Base-by-base conservation (phyloP, 208 protist species). In the Acanthamoeba sp. region DNA sequence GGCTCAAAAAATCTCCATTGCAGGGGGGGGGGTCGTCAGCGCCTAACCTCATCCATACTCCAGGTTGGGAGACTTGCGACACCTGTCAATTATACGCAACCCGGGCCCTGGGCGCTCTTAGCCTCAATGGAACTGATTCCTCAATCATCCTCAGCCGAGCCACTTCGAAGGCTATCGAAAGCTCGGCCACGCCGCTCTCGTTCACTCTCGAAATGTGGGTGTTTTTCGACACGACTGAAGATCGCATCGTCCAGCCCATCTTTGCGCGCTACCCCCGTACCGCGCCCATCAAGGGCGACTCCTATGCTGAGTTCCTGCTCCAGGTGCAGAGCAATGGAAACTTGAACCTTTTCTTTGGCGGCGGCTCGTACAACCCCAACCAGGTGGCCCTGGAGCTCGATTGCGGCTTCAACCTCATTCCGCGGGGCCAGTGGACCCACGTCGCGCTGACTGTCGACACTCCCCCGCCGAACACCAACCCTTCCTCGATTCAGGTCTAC, bases 261-360 rank as follows among this genome's bases (percentile, higher is more conserved):
- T 87, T 87, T 20, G 20, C 78, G n/a, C 78, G 78, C 42, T 87
- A 87, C 45, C 29, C 78, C 9, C 78, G 48, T 10, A 87, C 38
- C 0, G 27, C 78, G 12, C 45, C 48, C 78, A 59, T 59, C 34
- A 4, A 59, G 48, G 78, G 78, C 48, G 36, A 87, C 78, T 55
- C 78, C 29, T 27, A 24, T 22, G 78, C 78, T 27, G 78, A 87
- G 78, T 87, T 87, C 34, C n/a, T 87, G 0, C 78, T 87, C 78
- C 78, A 87, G 45, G 1, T 87, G 22, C 27, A 87, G 45, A 12
- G 29, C 78, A 87, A 87, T 6, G 78, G 78, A 4, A 87, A 87
- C 78, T 27, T 87, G n/a, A 87, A 87, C n/a, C 45, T 87, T 20
- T 59, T 87, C 78, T 59, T 87, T 18, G 78, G 78, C 48, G 78